Evolutionary conservation across 164 flowering plant genomes (phyloP), one percentile per base, ranked within the genome.

Genomic region (Nymphaea colorata): DNA sequence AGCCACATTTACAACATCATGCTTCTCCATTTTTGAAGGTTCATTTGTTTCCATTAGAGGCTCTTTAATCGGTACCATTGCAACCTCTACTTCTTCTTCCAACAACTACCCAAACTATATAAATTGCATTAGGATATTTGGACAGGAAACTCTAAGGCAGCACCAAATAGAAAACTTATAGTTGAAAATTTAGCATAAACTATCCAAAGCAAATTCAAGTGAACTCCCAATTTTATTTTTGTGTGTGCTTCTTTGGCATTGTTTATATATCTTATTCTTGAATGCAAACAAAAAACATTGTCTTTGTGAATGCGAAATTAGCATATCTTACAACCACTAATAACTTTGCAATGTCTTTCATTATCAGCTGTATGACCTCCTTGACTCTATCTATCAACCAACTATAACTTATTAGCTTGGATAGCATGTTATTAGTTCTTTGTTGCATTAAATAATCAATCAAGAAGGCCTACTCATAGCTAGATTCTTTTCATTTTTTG

Each of bases 21-120:
- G 94, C 64, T 92, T 89, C 2, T 89, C 98, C 96, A 89, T 90
- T 76, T 83, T 88, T 4, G 85, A 64, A 61, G 78, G 65, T 70
- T 85, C 89, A 59, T 84, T 81, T 5, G 74, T 66, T 41, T 61
- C 63, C 63, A 5, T 15, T 5, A 15, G 1, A 61, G 82, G 71
- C 76, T 93, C 96, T 73, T 82, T 86, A 41, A 76, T 76, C 60
- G 62, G 15, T 8, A 62, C 43, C 17, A 90, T 96, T 42, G 93
- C 88, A 72, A 89, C 83, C 65, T 92, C 96, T 57, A 79, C 77
- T 61, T 90, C 96, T 66, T 92, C 98, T 73, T 89, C 96, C 72
- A 92, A 45, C 8, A 89, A 87, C 94, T 91, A 70, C 60, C 73
- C 57, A 5, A 45, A 10, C 53, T 5, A 45, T 45, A 5, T 10